Base-by-base conservation (phyloP, 2,329 filamentous ascomycete genomes). In the Cladophialophora chaetospira region DNA sequence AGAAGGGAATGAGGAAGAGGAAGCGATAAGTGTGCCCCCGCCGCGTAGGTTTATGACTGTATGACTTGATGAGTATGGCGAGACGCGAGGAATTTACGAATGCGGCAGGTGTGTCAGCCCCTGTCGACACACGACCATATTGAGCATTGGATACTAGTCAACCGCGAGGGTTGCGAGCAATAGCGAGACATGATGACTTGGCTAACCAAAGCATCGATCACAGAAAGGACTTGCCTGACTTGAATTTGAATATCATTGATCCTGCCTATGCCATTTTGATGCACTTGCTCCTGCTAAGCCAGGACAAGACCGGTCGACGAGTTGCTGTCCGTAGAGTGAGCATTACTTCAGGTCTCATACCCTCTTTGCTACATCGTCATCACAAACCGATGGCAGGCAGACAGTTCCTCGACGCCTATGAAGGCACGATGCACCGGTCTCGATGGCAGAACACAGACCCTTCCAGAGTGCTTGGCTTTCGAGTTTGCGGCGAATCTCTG, bases 1-100 rank as follows among this genome's bases (percentile, higher is more conserved):
- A 19, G n/a, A 29, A n/a, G 21, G 42, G 19, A 17, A 42, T 29
- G 36, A 17, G 25, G 10, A 51, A 51, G 48, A 43, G 29, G 38
- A 38, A 23, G 25, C 25, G 23, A 26, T 25, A 21, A 44, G 48
- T 10, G 19, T 13, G 5, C 15, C 26, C 11, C 11, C 2, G 35
- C 17, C 42, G 10, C 25, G 21, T 23, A 13, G 48, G 25, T 29
- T 51, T 15, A 51, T 19, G 48, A 51, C 17, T 29, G 13, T 40
- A 51, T 43, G 48, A 51, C 5, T 29, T 51, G 23, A 51, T 11
- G 48, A 51, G 28, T 23, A 33, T 29, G 23, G 10, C 21, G 9
- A 40, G 35, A 67, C 65, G 68, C 69, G 8, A 29, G 35, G 21
- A 40, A 26, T 33, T 10, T n/a, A n/a, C n/a, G n/a, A n/a, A n/a